Percentiles rank a stretch among this genome's conserved stretches.
Conservation (phyloP, 2,329 filamentous ascomycete genomes). For the Alternaria sp. region DNA sequence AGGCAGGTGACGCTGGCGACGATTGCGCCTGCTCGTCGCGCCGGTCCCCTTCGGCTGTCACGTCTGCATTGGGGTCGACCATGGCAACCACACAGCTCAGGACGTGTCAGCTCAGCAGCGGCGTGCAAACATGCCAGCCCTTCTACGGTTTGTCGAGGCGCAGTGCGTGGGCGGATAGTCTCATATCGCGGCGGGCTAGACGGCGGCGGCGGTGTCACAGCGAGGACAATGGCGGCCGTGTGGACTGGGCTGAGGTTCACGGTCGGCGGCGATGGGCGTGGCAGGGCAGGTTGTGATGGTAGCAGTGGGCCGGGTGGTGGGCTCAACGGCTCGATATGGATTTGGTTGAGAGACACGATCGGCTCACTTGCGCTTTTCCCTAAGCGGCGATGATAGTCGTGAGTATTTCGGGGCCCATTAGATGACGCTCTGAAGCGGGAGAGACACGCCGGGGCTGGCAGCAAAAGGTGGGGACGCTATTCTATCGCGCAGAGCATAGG, state of each 20-base stretch:
- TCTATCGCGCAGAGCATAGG: constrained; percentile 3
- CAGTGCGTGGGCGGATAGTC: constrained; percentile 25
- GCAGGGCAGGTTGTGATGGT: not conserved
- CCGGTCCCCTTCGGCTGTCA: constrained; percentile 34
- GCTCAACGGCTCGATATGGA: constrained; percentile 25
- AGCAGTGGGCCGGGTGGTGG: constrained; percentile 8
- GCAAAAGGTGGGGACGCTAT: constrained; percentile 22
- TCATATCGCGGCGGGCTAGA: constrained; percentile 38
- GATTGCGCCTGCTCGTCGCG: constrained; percentile 18
- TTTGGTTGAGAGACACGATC: constrained; percentile 29
- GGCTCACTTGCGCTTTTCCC: constrained; percentile 23
- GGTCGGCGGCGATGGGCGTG: not conserved
- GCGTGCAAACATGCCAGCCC: constrained; percentile 45
- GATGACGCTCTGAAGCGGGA: constrained; percentile 29
- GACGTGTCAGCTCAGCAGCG: constrained; percentile 38
- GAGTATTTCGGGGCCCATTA: constrained; percentile 22
- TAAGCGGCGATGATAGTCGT: constrained; percentile 22
- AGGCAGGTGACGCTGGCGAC: constrained; percentile 24
- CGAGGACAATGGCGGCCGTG: constrained; percentile 6
- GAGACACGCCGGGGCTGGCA: constrained; percentile 17
- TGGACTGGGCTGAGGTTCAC: constrained; percentile 3
- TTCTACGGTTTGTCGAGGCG: constrained; percentile 20
- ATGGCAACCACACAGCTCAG: constrained; percentile 39
- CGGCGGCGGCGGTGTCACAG: constrained; percentile 1
- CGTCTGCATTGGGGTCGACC: constrained; percentile 36